Base-by-base conservation (phyloP, 1,284 basidiomycete species). In the Apiotrichum montevideense region DNA sequence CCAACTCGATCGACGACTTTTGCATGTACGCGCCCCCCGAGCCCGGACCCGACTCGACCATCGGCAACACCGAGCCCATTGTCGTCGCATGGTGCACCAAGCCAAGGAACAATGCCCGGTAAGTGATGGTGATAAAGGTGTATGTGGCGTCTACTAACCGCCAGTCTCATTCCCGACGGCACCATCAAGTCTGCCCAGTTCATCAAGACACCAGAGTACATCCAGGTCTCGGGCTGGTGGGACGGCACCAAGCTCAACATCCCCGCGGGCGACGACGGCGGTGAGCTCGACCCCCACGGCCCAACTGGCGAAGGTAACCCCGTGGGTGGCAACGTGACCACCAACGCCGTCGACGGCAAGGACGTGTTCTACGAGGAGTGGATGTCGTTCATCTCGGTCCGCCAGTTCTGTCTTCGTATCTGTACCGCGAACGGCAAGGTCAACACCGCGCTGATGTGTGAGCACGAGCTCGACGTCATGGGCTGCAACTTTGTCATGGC, bases 301-400 rank as follows among this genome's bases (percentile, higher is more conserved):
- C 72, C 72, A 6, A 66, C 66, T 41, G 65, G 64, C 61, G 64
- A 71, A 58, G 79, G 79, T 44, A 80, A 80, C 73, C 79, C 79
- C 35, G 67, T 78, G 49, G 79, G 79, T 37, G 79, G 79, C 43
- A 79, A 79, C 63, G 79, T 79, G 53, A 79, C 79, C 39, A 75
- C 77, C 33, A 78, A 79, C 37, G 37, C 37, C 37, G 62, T 77
- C 35, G 68, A 68, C 6, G 78, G 79, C 15, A 47, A 64, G 40
- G 79, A 80, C 51, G 78, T 79, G 32, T 77, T 74, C 61, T 80
- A 80, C 73, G 68, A 79, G 66, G 78, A 80, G 65, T 79, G 79
- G 79, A 79, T 73, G 71, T 65, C 62, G 32, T 70, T 72, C 52
- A 66, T 54, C 67, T 74, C 63, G 14, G 68, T 69, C 66, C 65